These are phyloP conservation scores for Tillandsia leiboldiana DNA, from an alignment of 176 grass and related monocot species.

Conservation along the genomic window DNA sequence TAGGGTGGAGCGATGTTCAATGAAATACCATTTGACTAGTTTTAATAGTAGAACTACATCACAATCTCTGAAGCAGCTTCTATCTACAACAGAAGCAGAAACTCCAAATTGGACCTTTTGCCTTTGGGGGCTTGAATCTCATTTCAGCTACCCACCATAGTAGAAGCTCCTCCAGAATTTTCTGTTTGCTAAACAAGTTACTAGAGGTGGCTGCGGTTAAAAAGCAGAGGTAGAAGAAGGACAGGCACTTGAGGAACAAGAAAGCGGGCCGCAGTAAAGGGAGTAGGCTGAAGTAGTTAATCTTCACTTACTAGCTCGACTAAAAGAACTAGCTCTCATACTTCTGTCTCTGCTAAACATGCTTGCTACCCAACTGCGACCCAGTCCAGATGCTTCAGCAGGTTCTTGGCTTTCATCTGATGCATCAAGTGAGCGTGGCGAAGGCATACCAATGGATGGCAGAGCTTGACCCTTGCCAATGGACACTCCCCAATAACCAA, in stretches of 20 bases:
- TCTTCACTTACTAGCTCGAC: slow-evolving; percentile 51
- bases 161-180: no score
- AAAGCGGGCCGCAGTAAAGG: not conserved
- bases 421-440: slow-evolving; percentile 64
- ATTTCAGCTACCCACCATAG: no score
- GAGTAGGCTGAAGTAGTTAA: slow-evolving; percentile 3
- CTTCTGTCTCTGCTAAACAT: slow-evolving; percentile 99
- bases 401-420: slow-evolving; percentile 86
- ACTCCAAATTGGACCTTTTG: no score
- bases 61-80: no score
- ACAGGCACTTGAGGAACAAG: not conserved
- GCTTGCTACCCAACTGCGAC: slow-evolving; percentile 94
- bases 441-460: slow-evolving; percentile 57
- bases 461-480: slow-evolving; percentile 46
- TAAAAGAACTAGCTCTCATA: slow-evolving; percentile 76
- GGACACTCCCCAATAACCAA: slow-evolving; percentile 85
- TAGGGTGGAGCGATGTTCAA: no score
- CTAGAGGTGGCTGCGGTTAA: no score
- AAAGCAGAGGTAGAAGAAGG: no score
- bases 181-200: not conserved
- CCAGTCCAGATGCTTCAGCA: slow-evolving; percentile 82
- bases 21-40: not conserved
- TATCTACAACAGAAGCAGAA: no score
- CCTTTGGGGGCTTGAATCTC: no score
- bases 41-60: no score